Evolutionary conservation across 139 green algal species (phyloP), one percentile per base, ranked within the genome.

Genomic region (Volvox reticuliferus): DNA sequence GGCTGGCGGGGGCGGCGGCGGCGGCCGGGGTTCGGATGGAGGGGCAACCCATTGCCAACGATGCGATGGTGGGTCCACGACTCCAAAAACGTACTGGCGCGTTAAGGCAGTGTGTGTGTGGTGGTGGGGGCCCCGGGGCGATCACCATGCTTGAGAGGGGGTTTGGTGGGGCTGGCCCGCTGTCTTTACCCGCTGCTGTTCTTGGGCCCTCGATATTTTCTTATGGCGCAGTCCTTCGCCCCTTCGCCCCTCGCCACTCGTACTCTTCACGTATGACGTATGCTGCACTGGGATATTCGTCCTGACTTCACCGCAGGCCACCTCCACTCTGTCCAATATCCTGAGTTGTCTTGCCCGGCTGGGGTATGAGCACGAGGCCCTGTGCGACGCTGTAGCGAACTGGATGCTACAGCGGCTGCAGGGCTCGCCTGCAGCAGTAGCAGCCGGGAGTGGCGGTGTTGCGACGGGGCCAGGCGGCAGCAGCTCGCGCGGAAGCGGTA

Each of bases 291-390:
- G 9, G 9, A 9, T 55, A 9, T 55, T 55, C 9, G 44, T 9
- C 44, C 44, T 55, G 44, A 55, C 71, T 14, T 2, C 71, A 35
- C 33, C 21, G 1, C 85, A 89, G 85, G 22, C 69, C n/a, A 30
- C 69, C 85, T 89, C 85, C 85, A 89, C 85, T 14, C 85, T 89
- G 24, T 82, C 69, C 85, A 89, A 89, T 37, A 89, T 89, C 69
- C 9, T 89, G 32, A 50, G 12, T 21, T 89, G 69, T 71, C 37
- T 89, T 6, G 36, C 69, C 69, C 63, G 78, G 69, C n/a, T 82
- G 44, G 69, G 85, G 19, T 73, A 30, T 71, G 69, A 82, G 19
- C 33, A 71, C 37, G 69, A 71, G 69, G 69, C 68, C 69, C 69
- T 89, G 69, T 89, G 69, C 44, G 85, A 89, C n/a, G 69, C 37